Conservation (phyloP, 2,329 filamentous ascomycete genomes). For the Colletotrichum shisoi region DNA sequence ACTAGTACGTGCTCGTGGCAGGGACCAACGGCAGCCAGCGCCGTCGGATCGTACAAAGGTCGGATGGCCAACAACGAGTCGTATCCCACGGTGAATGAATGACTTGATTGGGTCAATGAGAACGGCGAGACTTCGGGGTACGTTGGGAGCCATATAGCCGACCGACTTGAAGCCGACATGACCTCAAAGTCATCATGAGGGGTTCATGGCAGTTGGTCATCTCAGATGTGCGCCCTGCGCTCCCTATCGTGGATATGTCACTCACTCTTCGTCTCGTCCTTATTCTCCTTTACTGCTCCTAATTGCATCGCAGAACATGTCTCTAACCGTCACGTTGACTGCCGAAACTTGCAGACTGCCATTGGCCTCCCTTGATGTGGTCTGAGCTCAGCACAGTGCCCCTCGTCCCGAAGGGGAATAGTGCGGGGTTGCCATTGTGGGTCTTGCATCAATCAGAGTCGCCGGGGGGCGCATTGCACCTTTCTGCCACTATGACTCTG, state of each 20-base stretch:
- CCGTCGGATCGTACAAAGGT: conserved; percentile 6
- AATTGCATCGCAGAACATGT: background rate
- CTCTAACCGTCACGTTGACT: background rate
- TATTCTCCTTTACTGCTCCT: background rate
- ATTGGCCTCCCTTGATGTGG: background rate
- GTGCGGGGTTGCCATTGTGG: conserved; percentile 37
- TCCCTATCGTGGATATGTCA: background rate
- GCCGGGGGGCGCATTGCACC: conserved; percentile 6
- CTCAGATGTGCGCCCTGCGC: background rate
- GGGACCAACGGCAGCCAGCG: background rate
- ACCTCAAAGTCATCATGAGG: too few relatives aligned
- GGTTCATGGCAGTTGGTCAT: background rate
- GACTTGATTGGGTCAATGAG: background rate
- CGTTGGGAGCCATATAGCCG: background rate
- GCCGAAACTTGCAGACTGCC: background rate
- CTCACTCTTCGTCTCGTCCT: background rate
- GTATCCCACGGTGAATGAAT: background rate
- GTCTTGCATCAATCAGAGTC: conserved; percentile 26
- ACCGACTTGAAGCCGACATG: too few relatives aligned
- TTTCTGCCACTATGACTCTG: conserved; percentile 3
- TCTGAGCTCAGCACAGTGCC: conserved; percentile 16
- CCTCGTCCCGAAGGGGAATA: conserved; percentile 40
- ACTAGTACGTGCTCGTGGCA: background rate
- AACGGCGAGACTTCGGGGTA: background rate
- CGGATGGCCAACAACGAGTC: background rate